Conservation (phyloP, 2,329 filamentous ascomycete genomes). For the Xylariaceae sp. region DNA sequence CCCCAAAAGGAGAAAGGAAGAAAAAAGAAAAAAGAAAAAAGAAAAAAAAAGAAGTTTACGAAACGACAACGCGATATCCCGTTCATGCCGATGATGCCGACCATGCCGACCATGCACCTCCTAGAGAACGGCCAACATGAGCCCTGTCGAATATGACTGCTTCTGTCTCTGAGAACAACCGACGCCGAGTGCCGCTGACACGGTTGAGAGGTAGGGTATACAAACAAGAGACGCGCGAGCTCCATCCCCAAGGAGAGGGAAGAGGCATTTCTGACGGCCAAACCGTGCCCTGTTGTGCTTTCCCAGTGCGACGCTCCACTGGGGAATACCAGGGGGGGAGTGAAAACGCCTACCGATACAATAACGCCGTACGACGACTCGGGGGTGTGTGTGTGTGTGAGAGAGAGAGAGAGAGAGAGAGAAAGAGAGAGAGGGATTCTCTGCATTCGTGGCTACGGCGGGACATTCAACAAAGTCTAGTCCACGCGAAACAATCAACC, state of each 20-base stretch:
- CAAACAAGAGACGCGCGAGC: not conserved
- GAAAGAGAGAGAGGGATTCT: not conserved
- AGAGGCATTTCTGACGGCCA: not conserved
- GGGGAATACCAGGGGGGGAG: not conserved
- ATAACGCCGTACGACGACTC: conserved; percentile 10
- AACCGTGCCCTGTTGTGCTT: not conserved
- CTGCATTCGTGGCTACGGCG: conserved; percentile 4
- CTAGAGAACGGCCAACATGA: too few species aligned
- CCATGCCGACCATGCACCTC: not conserved
- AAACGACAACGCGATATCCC: not conserved
- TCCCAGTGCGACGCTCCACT: conserved; percentile 5
- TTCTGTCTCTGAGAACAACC: not conserved
- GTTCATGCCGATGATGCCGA: not conserved
- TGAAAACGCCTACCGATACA: not conserved
- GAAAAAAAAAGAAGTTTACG: not conserved
- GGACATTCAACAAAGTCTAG: conserved; percentile 1
- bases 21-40: not conserved
- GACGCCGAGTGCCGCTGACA: not conserved
- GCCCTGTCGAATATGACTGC: not conserved
- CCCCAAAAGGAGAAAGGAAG: not conserved
- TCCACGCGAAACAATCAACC: conserved; percentile 8
- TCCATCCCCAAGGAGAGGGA: not conserved
- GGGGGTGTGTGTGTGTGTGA: not conserved
- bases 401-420: too few species aligned
- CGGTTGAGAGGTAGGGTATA: not conserved